Evolutionary conservation across 2,329 filamentous ascomycete genomes (phyloP).

Genomic region (Claviceps citrina): DNA sequence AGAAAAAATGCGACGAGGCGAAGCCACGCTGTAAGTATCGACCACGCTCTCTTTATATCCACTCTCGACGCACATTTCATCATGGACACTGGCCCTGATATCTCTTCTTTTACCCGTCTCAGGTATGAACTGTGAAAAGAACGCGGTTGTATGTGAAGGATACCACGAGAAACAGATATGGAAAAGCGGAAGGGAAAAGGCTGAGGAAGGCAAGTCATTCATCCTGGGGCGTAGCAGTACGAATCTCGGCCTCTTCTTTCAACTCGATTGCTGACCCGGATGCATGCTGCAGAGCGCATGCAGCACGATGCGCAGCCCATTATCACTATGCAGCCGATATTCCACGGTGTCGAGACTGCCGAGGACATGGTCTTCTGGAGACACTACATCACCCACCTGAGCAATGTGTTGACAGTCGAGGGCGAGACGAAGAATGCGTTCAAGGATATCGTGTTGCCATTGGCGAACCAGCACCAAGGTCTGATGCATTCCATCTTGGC

Average conservation of each 20-base stretch:
- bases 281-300: slow-evolving; percentile 26
- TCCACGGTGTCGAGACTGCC: slow-evolving; percentile 65
- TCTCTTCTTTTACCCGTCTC: not conserved
- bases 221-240: not conserved
- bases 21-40: slow-evolving; percentile 44
- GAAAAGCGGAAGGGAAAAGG: slow-evolving; percentile 69
- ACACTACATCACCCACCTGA: slow-evolving; percentile 68
- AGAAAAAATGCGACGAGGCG: slow-evolving; percentile 59
- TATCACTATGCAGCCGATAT: slow-evolving; percentile 49
- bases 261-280: not conserved
- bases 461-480: slow-evolving; percentile 64
- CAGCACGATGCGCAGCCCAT: slow-evolving; percentile 33
- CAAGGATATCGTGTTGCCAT: slow-evolving; percentile 66
- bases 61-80: not conserved
- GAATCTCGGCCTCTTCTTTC: not conserved
- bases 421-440: slow-evolving; percentile 72
- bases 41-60: not conserved
- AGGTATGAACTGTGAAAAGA: slow-evolving; percentile 86
- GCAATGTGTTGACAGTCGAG: slow-evolving; percentile 67
- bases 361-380: slow-evolving; percentile 70
- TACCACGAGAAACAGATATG: slow-evolving; percentile 77
- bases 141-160: slow-evolving; percentile 79
- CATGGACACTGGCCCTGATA: not conserved
- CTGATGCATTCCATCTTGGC: slow-evolving; percentile 85
- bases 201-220: slow-evolving; percentile 43